phyloP scores from a whole-genome alignment of 257 asterid species.

The Gentiana macrophylla region DNA sequence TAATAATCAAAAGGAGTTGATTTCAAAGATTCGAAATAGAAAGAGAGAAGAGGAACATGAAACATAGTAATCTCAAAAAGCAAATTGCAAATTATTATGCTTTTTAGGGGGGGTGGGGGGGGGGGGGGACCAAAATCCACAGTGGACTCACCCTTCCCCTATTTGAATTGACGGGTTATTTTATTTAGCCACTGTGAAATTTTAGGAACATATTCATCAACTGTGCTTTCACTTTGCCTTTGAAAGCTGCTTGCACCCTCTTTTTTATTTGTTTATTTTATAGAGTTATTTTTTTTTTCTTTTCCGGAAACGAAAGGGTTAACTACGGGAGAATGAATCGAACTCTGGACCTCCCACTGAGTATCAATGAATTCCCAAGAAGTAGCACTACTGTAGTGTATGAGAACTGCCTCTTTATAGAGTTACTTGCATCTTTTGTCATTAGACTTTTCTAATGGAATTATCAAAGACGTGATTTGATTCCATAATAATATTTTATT shows the following conservation, averaged over 20 bases:
- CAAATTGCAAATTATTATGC: constrained; percentile 4
- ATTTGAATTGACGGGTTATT: constrained; percentile 11
- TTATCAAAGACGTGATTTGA: constrained; percentile 41
- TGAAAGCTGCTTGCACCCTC: constrained; percentile 47
- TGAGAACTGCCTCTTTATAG: constrained; percentile 10
- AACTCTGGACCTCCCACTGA: too few species aligned
- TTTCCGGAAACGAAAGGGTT: too few species aligned
- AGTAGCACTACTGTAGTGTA: too few species aligned
- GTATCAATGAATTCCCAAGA: rapidly evolving
- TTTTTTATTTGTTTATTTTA: too few species aligned
- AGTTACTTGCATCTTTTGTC: constrained; percentile 42
- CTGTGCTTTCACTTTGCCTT: constrained; percentile 37
- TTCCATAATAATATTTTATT: constrained; percentile 11
- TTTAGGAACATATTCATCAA: constrained; percentile 40
- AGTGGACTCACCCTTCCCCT: constrained; percentile 9
- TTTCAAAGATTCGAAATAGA: neutral
- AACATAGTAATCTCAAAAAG: neutral
- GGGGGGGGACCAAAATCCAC: constrained; percentile 45
- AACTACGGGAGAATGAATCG: too few species aligned
- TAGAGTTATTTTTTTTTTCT: too few species aligned
- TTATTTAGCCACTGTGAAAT: constrained; percentile 35
- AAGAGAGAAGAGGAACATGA: constrained; percentile 5
- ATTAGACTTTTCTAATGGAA: constrained; percentile 27
- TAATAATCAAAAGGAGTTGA: too few species aligned
- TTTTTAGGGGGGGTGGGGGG: too few species aligned